Percentiles rank a stretch among this genome's conserved stretches.
These are phyloP conservation scores for Fusarium sp. DNA, from an alignment of 2,329 filamentous ascomycete genomes.

Conservation along the genomic window DNA sequence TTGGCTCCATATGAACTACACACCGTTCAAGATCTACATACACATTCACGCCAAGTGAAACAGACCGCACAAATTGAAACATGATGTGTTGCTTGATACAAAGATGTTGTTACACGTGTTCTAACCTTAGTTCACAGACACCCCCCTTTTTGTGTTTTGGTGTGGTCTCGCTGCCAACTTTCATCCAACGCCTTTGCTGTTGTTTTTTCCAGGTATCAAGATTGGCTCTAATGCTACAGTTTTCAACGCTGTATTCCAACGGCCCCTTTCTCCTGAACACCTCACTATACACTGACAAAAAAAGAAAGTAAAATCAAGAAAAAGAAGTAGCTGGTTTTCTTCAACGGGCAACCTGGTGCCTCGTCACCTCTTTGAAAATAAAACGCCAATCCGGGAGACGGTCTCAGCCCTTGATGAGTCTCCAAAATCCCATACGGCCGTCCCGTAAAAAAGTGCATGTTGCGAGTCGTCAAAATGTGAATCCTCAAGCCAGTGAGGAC, in stretches of 20 bases:
- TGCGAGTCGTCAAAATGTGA: slow-evolving; percentile 26
- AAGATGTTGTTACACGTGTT: neutral
- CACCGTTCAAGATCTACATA: neutral
- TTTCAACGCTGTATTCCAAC: slow-evolving; percentile 25
- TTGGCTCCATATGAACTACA: neutral
- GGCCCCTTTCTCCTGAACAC: slow-evolving; percentile 16
- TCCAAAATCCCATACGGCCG: slow-evolving; percentile 44
- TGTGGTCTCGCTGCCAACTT: neutral
- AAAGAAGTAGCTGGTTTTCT: neutral
- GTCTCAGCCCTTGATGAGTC: slow-evolving; percentile 65
- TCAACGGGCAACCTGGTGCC: slow-evolving; percentile 16
- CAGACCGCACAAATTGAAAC: neutral
- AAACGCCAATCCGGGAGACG: slow-evolving; percentile 53
- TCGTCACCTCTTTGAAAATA: slow-evolving; percentile 16
- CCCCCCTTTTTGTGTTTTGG: slow-evolving; percentile 13
- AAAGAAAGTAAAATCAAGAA: neutral
- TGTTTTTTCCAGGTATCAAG: slow-evolving; percentile 33
- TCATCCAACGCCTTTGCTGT: slow-evolving; percentile 22
- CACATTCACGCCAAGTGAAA: neutral
- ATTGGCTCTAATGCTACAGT: slow-evolving; percentile 32
- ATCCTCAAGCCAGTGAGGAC: slow-evolving; percentile 21
- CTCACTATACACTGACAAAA: neutral
- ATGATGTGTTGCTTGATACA: neutral
- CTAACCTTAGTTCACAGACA: neutral
- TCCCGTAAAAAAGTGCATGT: slow-evolving; percentile 42